Base-by-base conservation (phyloP, 805 yeast genomes). In the Suhomyces faveliae region DNA sequence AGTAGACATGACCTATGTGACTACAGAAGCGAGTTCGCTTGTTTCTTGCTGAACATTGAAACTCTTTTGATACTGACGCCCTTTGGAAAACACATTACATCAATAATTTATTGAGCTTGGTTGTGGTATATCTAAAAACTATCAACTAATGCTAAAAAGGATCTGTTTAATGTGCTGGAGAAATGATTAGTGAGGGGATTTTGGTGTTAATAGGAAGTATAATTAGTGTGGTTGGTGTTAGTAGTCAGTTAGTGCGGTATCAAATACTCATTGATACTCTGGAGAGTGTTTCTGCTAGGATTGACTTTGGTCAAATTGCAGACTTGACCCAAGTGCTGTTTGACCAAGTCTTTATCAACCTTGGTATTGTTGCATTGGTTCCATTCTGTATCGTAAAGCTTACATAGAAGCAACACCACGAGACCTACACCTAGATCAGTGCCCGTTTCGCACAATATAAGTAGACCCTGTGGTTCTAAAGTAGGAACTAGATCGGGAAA, bases 221-320 rank as follows among this genome's bases (percentile, higher is more conserved):
- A n/a, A n/a, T n/a, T n/a, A n/a, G n/a, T n/a, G n/a, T n/a, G n/a
- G n/a, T n/a, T n/a, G n/a, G n/a, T n/a, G n/a, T n/a, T n/a, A n/a
- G n/a, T n/a, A n/a, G n/a, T n/a, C n/a, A n/a, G n/a, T 3, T 17
- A 33, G 19, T 15, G 3, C 23, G 25, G 40, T 37, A 85, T 78
- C 24, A 85, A 54, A 50, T 53, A 79, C 2, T 81, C 64, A 52
- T 88, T 85, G 2, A 87, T 81, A 23, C 91, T 78, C 55, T 85
- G 90, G 35, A 88, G 67, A 0, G 95, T 85, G 9, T 88, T 83
- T 43, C 96, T 70, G 47, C 90, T 83, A 0, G 96, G 96, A 50
- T 88, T 86, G 4, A 79, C 79, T 35, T 75, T 78, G n/a, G 77
- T 61, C 6, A 67, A 61, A 2, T 74, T 65, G 13, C 77, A 70